Evolutionary conservation across 2,329 filamentous ascomycete species (phyloP), one percentile per base, ranked within the genome.

Genomic region (Fusarium proliferatum): DNA sequence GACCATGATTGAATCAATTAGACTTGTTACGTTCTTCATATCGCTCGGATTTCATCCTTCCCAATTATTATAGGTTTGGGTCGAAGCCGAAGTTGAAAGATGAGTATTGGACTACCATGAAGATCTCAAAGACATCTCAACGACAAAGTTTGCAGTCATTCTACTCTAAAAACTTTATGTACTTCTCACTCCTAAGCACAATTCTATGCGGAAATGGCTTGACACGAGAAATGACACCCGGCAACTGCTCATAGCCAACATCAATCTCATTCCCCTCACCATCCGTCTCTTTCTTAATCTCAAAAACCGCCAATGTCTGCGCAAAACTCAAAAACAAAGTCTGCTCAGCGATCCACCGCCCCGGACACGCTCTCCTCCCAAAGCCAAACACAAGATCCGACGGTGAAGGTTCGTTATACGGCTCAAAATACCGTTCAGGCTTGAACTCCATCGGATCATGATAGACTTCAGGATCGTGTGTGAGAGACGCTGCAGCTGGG

Each of bases 251-350:
- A 43, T 63, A 57, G 2, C 21, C 6, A 13, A 63, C 42, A 7
- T 78, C 82, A 0, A 85, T 75, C 15, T 80, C 79, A 23, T 75
- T 79, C 0, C 84, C 86, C 7, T 70, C 9, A 9, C 83, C 79
- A 11, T 77, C 76, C 1, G 70, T 1, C 1, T 62, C 70, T 33
- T 71, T 76, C 26, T 45, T 30, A 8, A 88, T 79, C 8, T 81
- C 76, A 56, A 89, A 89, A 0, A 84, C 84, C 0, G 88, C 81
- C 3, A 90, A 77, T 0, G 81, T 77, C 36, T 85, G 85, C 0
- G 82, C 84, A 21, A 84, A 73, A 4, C 53, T 79, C 4, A 84
- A 53, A 28, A 77, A 84, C 2, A 84, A 39, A 3, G 73, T 77
- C 3, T 76, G 53, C 10, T 81, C 78, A 0, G 81, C 82, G 5